phyloP scores from a whole-genome alignment of 441 rosid species.

The Bocquillonia castaneifolia region DNA sequence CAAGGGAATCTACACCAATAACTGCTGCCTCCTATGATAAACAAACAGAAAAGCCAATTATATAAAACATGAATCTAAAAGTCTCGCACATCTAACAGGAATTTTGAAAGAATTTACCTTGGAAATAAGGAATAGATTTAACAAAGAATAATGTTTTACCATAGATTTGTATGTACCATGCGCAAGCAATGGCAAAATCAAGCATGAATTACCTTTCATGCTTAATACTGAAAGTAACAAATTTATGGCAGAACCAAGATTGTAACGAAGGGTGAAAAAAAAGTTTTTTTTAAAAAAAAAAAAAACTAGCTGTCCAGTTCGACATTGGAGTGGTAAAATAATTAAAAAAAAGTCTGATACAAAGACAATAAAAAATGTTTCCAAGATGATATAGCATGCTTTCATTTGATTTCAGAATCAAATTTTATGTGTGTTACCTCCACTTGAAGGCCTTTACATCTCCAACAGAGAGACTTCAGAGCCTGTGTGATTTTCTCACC shows the following conservation, averaged over 20 bases:
- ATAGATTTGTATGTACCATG: not conserved
- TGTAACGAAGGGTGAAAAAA: too few relatives aligned
- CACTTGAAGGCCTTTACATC: constrained; percentile 73
- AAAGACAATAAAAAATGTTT: not conserved
- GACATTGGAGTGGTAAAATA: not conserved
- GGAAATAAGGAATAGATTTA: not conserved
- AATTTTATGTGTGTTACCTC: constrained; percentile 53
- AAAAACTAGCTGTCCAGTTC: not conserved
- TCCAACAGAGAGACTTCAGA: constrained; percentile 74
- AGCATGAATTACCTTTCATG: not conserved
- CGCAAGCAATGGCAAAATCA: not conserved
- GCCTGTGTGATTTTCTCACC: constrained; percentile 63
- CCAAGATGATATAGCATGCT: not conserved
- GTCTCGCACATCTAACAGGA: not conserved
- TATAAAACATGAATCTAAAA: not conserved
- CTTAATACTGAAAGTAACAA: not conserved
- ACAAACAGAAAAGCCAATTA: constrained; percentile 14
- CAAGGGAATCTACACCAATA: constrained; percentile 67
- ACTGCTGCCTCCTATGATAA: constrained; percentile 58
- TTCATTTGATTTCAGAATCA: constrained; percentile 5
- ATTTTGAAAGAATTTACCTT: not conserved
- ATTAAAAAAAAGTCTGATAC: not conserved
- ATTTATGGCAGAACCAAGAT: not conserved
- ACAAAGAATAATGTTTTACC: not conserved
- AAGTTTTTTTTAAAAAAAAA: too few relatives aligned